Conservation (phyloP, 1,139 yeast genomes). For the Saccharomyces uvarum region DNA sequence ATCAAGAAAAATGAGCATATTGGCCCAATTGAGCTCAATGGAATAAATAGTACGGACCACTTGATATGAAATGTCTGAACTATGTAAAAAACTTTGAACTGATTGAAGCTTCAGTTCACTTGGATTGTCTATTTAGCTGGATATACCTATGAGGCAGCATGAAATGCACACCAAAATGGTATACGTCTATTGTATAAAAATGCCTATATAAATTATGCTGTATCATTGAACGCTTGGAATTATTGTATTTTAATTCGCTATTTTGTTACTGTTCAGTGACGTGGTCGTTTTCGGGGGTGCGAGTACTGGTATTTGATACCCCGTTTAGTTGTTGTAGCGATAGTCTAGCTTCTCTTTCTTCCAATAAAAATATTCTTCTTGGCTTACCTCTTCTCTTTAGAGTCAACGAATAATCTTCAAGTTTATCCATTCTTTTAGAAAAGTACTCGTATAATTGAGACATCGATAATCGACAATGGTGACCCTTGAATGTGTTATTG, state of each 20-base stretch:
- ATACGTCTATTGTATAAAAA: neutral
- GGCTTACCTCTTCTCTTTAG: slow-evolving; percentile 16
- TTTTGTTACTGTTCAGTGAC: neutral
- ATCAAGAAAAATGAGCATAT: no score
- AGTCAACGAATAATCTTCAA: slow-evolving; percentile 20
- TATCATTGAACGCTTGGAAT: neutral
- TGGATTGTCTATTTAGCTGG: neutral
- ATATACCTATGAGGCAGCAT: neutral
- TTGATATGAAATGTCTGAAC: no score
- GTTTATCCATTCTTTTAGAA: slow-evolving; percentile 21
- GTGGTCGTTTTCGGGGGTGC: neutral
- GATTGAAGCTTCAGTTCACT: neutral
- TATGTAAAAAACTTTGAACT: neutral
- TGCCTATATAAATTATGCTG: neutral
- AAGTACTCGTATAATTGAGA: slow-evolving; percentile 25
- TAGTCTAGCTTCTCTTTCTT: slow-evolving; percentile 10
- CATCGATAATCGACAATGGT: slow-evolving; percentile 18
- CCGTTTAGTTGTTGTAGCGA: neutral
- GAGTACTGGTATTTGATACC: neutral
- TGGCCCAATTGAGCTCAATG: no score
- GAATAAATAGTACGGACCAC: neutral
- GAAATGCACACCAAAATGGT: neutral
- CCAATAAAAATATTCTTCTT: slow-evolving; percentile 13
- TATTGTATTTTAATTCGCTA: neutral
- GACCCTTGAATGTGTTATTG: slow-evolving; percentile 19